Percentiles rank a stretch among this genome's conserved stretches.
Evolutionary conservation across 2,329 filamentous ascomycete species (phyloP).

Genomic region (Pyrenophora graminea): DNA sequence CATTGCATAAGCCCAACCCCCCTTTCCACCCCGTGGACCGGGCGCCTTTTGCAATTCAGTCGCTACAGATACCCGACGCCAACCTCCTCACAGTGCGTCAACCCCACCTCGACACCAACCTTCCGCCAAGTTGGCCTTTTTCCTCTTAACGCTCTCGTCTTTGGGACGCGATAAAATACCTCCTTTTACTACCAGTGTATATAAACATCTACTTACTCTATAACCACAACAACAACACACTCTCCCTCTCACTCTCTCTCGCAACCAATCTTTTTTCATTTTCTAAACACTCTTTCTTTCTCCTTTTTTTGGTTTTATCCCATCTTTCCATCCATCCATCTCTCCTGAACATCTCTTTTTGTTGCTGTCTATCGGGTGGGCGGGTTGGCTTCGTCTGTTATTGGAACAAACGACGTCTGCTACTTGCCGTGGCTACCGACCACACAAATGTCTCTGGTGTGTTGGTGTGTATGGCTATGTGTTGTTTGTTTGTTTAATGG

Average conservation of each 20-base stretch:
- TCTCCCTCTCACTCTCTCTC: background rate
- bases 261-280: background rate
- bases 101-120: background rate
- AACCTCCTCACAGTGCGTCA: conserved; percentile 13
- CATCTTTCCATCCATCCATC: background rate
- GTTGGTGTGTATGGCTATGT: conserved; percentile 1
- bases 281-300: conserved; percentile 5
- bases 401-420: conserved; percentile 2
- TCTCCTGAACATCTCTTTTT: background rate
- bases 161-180: background rate
- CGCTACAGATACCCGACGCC: conserved; percentile 46
- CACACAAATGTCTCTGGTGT: conserved; percentile 1
- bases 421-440: background rate
- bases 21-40: conserved; percentile 17
- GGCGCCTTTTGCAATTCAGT: conserved; percentile 32
- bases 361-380: no score
- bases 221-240: background rate
- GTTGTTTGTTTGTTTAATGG: conserved; percentile 4
- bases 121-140: background rate
- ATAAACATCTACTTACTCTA: conserved; percentile 1
- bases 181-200: conserved; percentile 2
- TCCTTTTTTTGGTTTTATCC: conserved; percentile 1
- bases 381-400: conserved; percentile 1
- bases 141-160: background rate
- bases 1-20: conserved; percentile 1